phyloP scores from a whole-genome alignment of 345 rosid genomes.

The Cardamine occulta region DNA sequence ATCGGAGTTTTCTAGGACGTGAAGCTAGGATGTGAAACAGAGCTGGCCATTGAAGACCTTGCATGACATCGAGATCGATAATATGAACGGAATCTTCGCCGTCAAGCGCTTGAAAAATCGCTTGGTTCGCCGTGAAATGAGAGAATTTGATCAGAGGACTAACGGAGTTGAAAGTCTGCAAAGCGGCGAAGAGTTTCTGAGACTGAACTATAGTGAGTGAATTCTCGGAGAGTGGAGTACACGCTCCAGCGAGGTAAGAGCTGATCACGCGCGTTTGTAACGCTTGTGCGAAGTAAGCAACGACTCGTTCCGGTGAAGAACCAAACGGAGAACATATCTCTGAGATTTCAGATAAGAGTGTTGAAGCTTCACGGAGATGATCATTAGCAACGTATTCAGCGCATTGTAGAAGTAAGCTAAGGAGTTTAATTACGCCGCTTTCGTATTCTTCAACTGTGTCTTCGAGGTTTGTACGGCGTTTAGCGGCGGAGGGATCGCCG shows the following conservation, averaged over 20 bases:
- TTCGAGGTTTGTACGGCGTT: slow-evolving; percentile 48
- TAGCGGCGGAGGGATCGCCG: slow-evolving; percentile 54
- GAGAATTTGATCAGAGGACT: slow-evolving; percentile 82
- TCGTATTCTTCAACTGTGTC: slow-evolving; percentile 44
- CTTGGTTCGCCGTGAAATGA: slow-evolving; percentile 97
- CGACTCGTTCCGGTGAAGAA: slow-evolving; percentile 87
- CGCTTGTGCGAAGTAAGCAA: slow-evolving; percentile 87
- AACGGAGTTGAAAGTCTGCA: slow-evolving; percentile 83
- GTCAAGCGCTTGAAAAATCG: slow-evolving; percentile 80
- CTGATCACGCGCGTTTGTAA: slow-evolving; percentile 86
- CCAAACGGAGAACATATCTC: slow-evolving; percentile 87
- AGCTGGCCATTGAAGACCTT: slow-evolving; percentile 99
- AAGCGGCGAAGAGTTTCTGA: slow-evolving; percentile 73
- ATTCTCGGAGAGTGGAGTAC: slow-evolving; percentile 54
- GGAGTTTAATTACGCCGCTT: slow-evolving; percentile 53
- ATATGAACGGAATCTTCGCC: slow-evolving; percentile 86
- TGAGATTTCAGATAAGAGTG: slow-evolving; percentile 73
- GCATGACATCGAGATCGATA: slow-evolving; percentile 95
- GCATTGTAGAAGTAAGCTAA: slow-evolving; percentile 85
- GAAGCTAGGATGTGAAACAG: slow-evolving; percentile 95
- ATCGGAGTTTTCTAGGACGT: slow-evolving; percentile 71
- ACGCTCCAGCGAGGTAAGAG: slow-evolving; percentile 64
- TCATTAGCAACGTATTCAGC: slow-evolving; percentile 88
- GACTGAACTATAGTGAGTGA: slow-evolving; percentile 62
- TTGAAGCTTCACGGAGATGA: slow-evolving; percentile 69